A percentile compares a stretch with the other conserved stretches of the same genome.
Conservation (phyloP, 1,284 basidiomycete genomes). For the Fomitiporia mediterranea region DNA sequence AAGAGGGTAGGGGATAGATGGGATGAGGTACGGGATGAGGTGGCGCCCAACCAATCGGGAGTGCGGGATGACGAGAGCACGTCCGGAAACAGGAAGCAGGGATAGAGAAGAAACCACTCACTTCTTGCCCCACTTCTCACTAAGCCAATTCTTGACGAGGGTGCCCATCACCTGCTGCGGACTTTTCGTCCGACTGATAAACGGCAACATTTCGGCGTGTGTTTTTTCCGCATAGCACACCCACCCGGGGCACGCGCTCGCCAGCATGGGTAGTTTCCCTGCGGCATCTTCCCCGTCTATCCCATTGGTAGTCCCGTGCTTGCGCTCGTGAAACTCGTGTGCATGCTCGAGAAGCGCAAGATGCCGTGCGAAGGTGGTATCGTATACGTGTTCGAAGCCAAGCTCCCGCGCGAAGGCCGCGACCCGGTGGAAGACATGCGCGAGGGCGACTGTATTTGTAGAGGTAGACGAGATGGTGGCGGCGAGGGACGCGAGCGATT, state of each 20-base stretch:
- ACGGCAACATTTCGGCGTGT: slow-evolving; percentile 89
- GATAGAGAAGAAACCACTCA: slow-evolving; percentile 36
- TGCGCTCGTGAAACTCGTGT: slow-evolving; percentile 78
- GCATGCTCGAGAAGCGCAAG: slow-evolving; percentile 80
- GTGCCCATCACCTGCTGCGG: slow-evolving; percentile 94
- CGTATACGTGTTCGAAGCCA: slow-evolving; percentile 77
- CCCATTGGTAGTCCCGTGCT: slow-evolving; percentile 25
- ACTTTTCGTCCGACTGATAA: slow-evolving; percentile 85
- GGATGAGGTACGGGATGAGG: background rate
- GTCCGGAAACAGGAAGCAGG: background rate
- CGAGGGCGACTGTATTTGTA: slow-evolving; percentile 46
- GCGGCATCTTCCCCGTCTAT: slow-evolving; percentile 22
- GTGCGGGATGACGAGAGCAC: background rate
- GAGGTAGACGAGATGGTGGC: slow-evolving; percentile 57
- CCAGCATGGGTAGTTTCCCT: slow-evolving; percentile 77
- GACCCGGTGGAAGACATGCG: slow-evolving; percentile 65
- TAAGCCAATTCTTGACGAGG: slow-evolving; percentile 86
- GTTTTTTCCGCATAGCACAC: slow-evolving; percentile 99
- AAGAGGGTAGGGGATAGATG: background rate
- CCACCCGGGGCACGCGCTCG: slow-evolving; percentile 98
- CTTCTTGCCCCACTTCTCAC: slow-evolving; percentile 55
- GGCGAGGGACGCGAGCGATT: slow-evolving; percentile 86
- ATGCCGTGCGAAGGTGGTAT: slow-evolving; percentile 93
- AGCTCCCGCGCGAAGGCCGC: slow-evolving; percentile 55
- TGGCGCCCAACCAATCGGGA: background rate